These are phyloP conservation scores for Acorus calamus DNA, from an alignment of 106 monocot genomes.

Conservation along the genomic window DNA sequence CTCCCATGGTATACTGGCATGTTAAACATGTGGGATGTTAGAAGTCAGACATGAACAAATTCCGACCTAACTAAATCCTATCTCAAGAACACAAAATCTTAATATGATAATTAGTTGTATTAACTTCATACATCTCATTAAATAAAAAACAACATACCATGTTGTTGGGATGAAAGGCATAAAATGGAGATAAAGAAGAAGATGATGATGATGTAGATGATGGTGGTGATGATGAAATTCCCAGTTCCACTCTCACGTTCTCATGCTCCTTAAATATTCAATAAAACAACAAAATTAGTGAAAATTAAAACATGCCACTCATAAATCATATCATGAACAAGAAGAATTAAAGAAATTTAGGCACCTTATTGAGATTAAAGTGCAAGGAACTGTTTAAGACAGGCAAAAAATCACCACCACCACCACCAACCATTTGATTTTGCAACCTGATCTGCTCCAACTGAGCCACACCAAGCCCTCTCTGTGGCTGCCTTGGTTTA, in stretches of 20 bases:
- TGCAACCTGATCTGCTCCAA: conserved; percentile 68
- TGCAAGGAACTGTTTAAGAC: conserved; percentile 9
- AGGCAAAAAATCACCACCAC: conserved; percentile 3
- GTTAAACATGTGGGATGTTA: too few relatives aligned
- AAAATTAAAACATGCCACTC: neutral
- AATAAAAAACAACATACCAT: conserved; percentile 8
- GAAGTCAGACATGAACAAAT: too few relatives aligned
- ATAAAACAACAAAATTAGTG: neutral
- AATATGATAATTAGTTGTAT: too few relatives aligned
- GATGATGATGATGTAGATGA: conserved; percentile 17
- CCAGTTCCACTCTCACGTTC: conserved; percentile 10
- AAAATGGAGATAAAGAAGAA: neutral
- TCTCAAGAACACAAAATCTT: too few relatives aligned
- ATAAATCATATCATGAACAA: neutral
- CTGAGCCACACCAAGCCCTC: conserved; percentile 75
- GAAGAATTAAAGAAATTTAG: neutral
- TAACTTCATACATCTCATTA: too few relatives aligned
- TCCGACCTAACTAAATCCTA: too few relatives aligned
- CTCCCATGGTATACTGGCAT: too few relatives aligned
- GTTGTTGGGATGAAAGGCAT: conserved; percentile 20
- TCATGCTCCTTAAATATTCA: conserved; percentile 18
- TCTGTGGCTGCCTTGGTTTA: conserved; percentile 41
- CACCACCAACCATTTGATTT: conserved; percentile 25
- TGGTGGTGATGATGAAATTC: conserved; percentile 16
- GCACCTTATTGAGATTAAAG: conserved; percentile 15